Percentiles rank a stretch among this genome's conserved stretches.
phyloP scores from a whole-genome alignment of 1,284 basidiomycete genomes.

The Waitea zeae region DNA sequence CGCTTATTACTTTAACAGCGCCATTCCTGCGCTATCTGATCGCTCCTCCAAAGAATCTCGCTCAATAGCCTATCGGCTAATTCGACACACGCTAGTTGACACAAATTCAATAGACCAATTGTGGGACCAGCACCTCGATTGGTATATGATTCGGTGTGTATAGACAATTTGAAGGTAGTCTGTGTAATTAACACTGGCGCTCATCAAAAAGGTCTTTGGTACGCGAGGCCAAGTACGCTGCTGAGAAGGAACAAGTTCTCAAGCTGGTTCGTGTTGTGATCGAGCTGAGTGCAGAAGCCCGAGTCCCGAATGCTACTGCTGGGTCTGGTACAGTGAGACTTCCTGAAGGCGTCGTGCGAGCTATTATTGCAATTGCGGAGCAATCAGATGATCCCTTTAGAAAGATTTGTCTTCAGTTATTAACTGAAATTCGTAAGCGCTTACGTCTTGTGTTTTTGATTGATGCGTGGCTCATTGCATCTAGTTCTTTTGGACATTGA shows the following conservation, averaged over 20 bases:
- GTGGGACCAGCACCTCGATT: constrained; percentile 55
- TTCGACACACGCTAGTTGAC: constrained; percentile 70
- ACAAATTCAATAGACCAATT: constrained; percentile 42
- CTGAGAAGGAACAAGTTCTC: constrained; percentile 91
- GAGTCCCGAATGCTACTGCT: constrained; percentile 22
- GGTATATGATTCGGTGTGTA: constrained; percentile 85
- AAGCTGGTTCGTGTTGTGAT: constrained; percentile 80
- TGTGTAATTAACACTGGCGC: constrained; percentile 1
- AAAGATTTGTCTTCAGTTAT: constrained; percentile 72
- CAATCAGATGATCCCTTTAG: constrained; percentile 84
- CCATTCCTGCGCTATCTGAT: constrained; percentile 67
- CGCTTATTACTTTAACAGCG: constrained; percentile 20
- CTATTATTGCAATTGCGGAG: constrained; percentile 85
- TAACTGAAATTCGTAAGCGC: constrained; percentile 75
- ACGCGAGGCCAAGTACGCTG: constrained; percentile 67
- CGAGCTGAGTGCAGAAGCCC: constrained; percentile 45
- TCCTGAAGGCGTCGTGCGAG: constrained; percentile 69
- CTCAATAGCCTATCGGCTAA: constrained; percentile 75
- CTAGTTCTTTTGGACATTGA: constrained; percentile 74
- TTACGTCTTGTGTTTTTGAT: constrained; percentile 1
- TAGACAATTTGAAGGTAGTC: constrained; percentile 15
- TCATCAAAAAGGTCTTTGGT: constrained; percentile 62
- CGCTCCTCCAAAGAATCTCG: constrained; percentile 55
- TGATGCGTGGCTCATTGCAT: constrained; percentile 4
- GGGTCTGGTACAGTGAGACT: constrained; percentile 36